Conservation (phyloP, 805 yeast species). For the Candida morakotiae region DNA sequence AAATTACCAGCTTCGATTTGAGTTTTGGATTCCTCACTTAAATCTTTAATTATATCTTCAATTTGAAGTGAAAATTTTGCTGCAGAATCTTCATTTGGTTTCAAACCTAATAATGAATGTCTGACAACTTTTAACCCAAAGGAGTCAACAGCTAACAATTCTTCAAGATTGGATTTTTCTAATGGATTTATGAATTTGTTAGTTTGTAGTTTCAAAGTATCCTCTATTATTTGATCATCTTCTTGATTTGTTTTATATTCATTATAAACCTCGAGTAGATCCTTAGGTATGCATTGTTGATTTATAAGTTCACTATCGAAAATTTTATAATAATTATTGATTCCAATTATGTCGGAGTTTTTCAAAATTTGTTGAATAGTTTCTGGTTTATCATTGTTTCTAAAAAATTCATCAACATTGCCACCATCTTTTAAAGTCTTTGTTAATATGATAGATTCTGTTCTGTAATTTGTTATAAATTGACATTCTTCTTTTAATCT, state of each 20-base stretch:
- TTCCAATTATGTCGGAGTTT: slow-evolving; percentile 52
- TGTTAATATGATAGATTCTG: slow-evolving; percentile 56
- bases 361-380: slow-evolving; percentile 27
- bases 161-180: slow-evolving; percentile 26
- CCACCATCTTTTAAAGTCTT: slow-evolving; percentile 22
- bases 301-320: slow-evolving; percentile 21
- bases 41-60: slow-evolving; percentile 21
- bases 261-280: slow-evolving; percentile 25
- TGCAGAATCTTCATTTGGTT: slow-evolving; percentile 11
- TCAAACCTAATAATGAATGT: slow-evolving; percentile 55
- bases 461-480: slow-evolving; percentile 46
- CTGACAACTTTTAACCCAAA: slow-evolving; percentile 76
- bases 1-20: slow-evolving; percentile 5
- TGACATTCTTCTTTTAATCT: slow-evolving; percentile 21
- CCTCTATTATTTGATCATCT: slow-evolving; percentile 14
- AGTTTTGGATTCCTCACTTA: slow-evolving; percentile 8
- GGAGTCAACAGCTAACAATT: slow-evolving; percentile 65
- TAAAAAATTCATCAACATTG: slow-evolving; percentile 12
- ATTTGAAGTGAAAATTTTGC: slow-evolving; percentile 13
- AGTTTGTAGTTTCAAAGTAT: slow-evolving; percentile 15
- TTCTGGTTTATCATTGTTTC: slow-evolving; percentile 5
- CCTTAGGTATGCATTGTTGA: slow-evolving; percentile 30
- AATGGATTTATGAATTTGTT: slow-evolving; percentile 28
- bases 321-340: slow-evolving; percentile 38
- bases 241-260: slow-evolving; percentile 12